phyloP scores from a whole-genome alignment of 2,329 filamentous ascomycete genomes.

The Fusarium sp. region DNA sequence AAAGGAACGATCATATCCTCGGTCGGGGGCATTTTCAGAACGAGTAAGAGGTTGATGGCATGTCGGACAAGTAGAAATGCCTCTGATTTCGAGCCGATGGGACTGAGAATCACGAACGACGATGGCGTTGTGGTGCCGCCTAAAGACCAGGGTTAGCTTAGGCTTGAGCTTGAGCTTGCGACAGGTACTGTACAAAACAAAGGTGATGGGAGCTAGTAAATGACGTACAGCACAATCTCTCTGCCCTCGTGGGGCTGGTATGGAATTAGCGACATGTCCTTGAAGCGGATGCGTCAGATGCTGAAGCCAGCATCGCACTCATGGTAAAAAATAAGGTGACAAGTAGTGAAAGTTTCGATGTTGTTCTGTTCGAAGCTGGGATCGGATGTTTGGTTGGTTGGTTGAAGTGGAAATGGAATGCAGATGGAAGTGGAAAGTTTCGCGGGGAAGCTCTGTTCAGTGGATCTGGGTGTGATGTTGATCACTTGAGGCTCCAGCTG shows the following conservation, averaged over 20 bases:
- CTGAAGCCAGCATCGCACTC: slow-evolving; percentile 41
- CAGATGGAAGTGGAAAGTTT: slow-evolving; percentile 11
- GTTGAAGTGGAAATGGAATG: slow-evolving; percentile 9
- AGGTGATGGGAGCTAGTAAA: slow-evolving; percentile 45
- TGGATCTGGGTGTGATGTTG: slow-evolving; percentile 13
- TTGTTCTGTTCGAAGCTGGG: slow-evolving; percentile 16
- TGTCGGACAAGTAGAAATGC: slow-evolving; percentile 85
- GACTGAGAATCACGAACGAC: slow-evolving; percentile 91
- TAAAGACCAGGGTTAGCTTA: slow-evolving; percentile 54
- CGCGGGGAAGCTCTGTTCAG: slow-evolving; percentile 6
- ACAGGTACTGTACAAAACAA: slow-evolving; percentile 4
- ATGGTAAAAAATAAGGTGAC: slow-evolving; percentile 27
- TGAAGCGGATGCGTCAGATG: slow-evolving; percentile 32
- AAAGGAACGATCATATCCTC: slow-evolving; percentile 60
- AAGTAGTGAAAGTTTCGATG: slow-evolving; percentile 12
- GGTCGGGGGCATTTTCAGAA: slow-evolving; percentile 60
- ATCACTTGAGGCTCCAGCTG: slow-evolving; percentile 8
- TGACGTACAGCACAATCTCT: slow-evolving; percentile 82
- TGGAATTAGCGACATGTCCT: slow-evolving; percentile 76
- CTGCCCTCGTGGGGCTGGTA: slow-evolving; percentile 79
- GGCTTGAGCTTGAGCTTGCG: slow-evolving; percentile 21
- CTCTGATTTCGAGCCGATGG: slow-evolving; percentile 84
- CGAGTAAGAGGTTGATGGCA: slow-evolving; percentile 79
- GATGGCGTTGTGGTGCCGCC: slow-evolving; percentile 91
- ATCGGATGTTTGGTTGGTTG: slow-evolving; percentile 15